These are phyloP conservation scores for Spencermartinsiella europaea DNA, from an alignment of 805 yeast species.

Conservation along the genomic window DNA sequence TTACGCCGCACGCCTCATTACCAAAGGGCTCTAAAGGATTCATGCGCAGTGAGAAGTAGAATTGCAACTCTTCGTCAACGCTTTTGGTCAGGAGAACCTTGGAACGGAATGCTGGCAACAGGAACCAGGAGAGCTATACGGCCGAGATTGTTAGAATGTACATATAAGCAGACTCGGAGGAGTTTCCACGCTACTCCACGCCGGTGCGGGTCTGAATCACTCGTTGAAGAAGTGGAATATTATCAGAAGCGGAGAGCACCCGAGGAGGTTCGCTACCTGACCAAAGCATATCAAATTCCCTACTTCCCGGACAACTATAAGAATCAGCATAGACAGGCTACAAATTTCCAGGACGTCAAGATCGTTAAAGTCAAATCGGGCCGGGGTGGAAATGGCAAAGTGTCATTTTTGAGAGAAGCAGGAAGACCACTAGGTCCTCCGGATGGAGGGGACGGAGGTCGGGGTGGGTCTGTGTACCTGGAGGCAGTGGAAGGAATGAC, in stretches of 20 bases:
- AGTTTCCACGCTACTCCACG: no score
- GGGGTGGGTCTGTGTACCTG: constrained; percentile 82
- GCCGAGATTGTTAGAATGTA: no score
- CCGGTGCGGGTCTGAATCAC: constrained; percentile 7
- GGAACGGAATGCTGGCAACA: no score
- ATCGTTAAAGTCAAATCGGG: constrained; percentile 69
- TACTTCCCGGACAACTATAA: constrained; percentile 19
- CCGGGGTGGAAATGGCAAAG: constrained; percentile 81
- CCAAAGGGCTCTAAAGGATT: no score
- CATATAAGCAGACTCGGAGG: no score
- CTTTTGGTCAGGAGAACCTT: no score
- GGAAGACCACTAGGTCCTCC: constrained; percentile 88
- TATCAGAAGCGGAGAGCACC: constrained; percentile 9
- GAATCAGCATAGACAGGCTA: constrained; percentile 14
- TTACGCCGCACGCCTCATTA: no score
- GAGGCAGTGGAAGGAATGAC: constrained; percentile 70
- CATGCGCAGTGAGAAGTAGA: no score
- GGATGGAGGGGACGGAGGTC: constrained; percentile 98
- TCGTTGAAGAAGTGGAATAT: constrained; percentile 3
- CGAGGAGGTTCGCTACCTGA: constrained; percentile 4
- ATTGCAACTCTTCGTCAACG: no score
- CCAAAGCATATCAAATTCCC: constrained; percentile 17
- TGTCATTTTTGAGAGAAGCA: constrained; percentile 83
- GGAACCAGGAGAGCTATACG: no score
- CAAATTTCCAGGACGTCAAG: constrained; percentile 56